Base-by-base conservation (phyloP, 441 rosid genomes). In the Geranium incanum region DNA sequence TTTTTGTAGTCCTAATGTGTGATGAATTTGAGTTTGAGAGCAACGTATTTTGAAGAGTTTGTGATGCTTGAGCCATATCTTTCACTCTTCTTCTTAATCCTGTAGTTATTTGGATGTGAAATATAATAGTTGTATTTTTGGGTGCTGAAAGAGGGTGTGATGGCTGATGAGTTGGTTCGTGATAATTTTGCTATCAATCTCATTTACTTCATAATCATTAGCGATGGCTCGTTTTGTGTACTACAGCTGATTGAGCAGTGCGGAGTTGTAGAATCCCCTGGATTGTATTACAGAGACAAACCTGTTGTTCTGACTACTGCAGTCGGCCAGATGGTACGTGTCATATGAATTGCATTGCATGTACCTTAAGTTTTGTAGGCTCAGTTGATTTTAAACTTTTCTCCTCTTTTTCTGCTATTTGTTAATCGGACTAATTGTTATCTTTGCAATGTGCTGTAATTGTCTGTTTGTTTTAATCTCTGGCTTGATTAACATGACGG, bases 241-340 rank as follows among this genome's bases (percentile, higher is more conserved):
- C 41, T 57, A 69, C 84, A 93, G 95, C 70, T 88, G 74, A 74
- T 88, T 66, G 96, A 91, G 84, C 87, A 87, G 75, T 86, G 92
- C 65, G 78, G 81, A 50, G 90, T 79, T 55, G 36, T 81, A 4
- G 96, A 88, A 77, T 84, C 68, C 55, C 86, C 89, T 69, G 86
- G 83, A 38, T 77, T 87, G 74, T 38, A 67, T 57, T 85, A 70
- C 75, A 79, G 84, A 78, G 79, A 82, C 73, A 68, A 74, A 43
- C 85, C 91, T 9, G 79, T 87, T 21, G 60, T 79, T 48, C 69
- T 77, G 6, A 83, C 89, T 39, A 89, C 96, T 38, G 88, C 95
- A 67, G 72, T 85, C 76, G 95, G 93, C 73, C 89, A 89, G 73
- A 89, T 88, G 98, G 97, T 92, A 81, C 19, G 73, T 70, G 38